phyloP scores from a whole-genome alignment of 2,329 filamentous ascomycete species.

The Metarhizium brunneum region DNA sequence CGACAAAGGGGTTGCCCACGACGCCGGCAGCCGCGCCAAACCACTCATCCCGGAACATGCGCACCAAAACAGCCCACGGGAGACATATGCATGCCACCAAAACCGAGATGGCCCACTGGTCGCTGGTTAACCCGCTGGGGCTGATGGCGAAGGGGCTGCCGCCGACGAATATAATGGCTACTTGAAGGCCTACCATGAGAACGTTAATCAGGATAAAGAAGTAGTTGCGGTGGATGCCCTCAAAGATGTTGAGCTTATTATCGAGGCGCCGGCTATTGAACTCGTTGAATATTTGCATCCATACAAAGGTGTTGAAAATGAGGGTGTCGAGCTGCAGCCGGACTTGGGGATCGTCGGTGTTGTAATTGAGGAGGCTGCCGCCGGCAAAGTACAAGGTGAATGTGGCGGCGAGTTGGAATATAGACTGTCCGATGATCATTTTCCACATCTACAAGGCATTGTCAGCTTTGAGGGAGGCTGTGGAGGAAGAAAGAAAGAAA shows the following conservation, averaged over 20 bases:
- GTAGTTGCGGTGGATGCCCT: conserved; percentile 66
- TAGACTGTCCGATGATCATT: conserved; percentile 53
- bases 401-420: conserved; percentile 50
- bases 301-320: conserved; percentile 63
- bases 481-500: conserved; percentile 1
- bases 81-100: conserved; percentile 67
- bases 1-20: conserved; percentile 3
- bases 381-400: conserved; percentile 53
- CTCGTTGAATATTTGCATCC: conserved; percentile 66
- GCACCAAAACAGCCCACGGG: conserved; percentile 64
- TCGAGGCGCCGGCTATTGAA: conserved; percentile 41
- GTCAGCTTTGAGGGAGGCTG: background rate
- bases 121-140: conserved; percentile 42
- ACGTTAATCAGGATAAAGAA: conserved; percentile 76
- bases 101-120: conserved; percentile 78
- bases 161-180: conserved; percentile 78
- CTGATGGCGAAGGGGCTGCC: conserved; percentile 63
- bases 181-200: conserved; percentile 75
- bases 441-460: conserved; percentile 45
- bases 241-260: conserved; percentile 82
- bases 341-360: conserved; percentile 23
- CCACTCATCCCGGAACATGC: conserved; percentile 59
- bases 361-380: conserved; percentile 42
- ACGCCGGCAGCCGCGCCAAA: conserved; percentile 9
- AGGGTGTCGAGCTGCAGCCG: conserved; percentile 41